Evolutionary conservation across 306 rosid species (phyloP).

Genomic region (Trifolium subterraneum): DNA sequence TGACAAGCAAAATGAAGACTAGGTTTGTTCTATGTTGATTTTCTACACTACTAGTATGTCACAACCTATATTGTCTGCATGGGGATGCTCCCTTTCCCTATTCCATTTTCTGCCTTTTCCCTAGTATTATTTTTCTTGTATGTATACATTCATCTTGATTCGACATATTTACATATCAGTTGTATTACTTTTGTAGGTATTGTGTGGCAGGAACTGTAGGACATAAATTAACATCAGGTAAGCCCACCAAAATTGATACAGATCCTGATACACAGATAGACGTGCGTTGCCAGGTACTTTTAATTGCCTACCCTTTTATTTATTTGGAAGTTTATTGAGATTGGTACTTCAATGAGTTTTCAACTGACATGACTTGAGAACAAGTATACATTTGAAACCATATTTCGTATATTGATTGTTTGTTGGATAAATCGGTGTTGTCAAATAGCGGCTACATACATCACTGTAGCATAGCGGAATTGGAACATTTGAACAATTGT

Average conservation of each 20-base stretch:
- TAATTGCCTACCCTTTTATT: conserved; percentile 29
- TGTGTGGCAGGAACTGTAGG: conserved; percentile 90
- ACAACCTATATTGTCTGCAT: not conserved
- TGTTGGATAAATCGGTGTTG: not conserved
- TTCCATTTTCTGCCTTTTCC: conserved; percentile 22
- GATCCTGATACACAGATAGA: conserved; percentile 71
- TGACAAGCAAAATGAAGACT: not conserved
- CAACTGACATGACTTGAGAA: not conserved
- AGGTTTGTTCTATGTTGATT: not conserved
- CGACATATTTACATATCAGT: not conserved
- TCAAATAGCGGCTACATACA: too few species aligned
- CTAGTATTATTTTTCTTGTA: not conserved
- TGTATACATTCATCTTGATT: conserved; percentile 10
- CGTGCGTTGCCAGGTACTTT: conserved; percentile 84
- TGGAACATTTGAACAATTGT: too few species aligned
- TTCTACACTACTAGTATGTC: not conserved
- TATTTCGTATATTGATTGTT: not conserved
- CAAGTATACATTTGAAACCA: not conserved
- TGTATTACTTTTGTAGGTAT: conserved; percentile 57
- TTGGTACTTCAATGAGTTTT: not conserved
- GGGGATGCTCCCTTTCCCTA: conserved; percentile 12
- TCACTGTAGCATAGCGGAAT: too few species aligned
- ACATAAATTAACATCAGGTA: conserved; percentile 83
- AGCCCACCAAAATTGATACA: conserved; percentile 69
- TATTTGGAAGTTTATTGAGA: not conserved